These are phyloP conservation scores for Castanopsis chinensis DNA, from an alignment of 306 rosid genomes.

Conservation along the genomic window DNA sequence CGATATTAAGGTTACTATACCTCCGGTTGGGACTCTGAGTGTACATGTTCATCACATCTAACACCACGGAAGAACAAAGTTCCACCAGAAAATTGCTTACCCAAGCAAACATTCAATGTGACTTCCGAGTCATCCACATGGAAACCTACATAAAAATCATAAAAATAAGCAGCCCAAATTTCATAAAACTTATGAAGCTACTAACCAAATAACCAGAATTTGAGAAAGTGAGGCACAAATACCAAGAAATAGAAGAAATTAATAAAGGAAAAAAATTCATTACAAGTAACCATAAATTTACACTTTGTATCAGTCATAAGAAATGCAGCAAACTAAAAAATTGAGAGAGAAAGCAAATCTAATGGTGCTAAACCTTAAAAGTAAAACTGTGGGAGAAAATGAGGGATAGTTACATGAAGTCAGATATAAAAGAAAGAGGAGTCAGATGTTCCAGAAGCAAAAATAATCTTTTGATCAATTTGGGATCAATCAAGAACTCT, in stretches of 20 bases:
- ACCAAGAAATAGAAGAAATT: conserved; percentile 10
- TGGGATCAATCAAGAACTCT: background rate
- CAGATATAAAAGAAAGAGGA: background rate
- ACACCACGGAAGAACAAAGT: conserved; percentile 86
- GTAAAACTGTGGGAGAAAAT: conserved; percentile 14
- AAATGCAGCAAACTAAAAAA: background rate
- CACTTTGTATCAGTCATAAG: background rate
- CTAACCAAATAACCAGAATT: background rate
- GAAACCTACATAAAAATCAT: conserved; percentile 66
- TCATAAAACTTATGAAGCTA: conserved; percentile 21
- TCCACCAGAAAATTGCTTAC: conserved; percentile 81
- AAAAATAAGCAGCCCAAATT: conserved; percentile 28
- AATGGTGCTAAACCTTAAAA: conserved; percentile 1
- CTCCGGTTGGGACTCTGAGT: conserved; percentile 58
- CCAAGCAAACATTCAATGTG: conserved; percentile 89
- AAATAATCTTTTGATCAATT: background rate
- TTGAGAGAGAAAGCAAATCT: conserved; percentile 1
- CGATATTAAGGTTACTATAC: conserved; percentile 37
- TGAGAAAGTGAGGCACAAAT: background rate
- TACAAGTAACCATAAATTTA: background rate
- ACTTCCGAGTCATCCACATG: conserved; percentile 97
- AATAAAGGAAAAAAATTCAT: background rate
- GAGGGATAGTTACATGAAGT: background rate
- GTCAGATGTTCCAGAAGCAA: background rate
- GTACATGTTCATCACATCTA: conserved; percentile 89